Percentiles rank a stretch among this genome's conserved stretches.
Evolutionary conservation across 2,329 filamentous ascomycete species (phyloP).

Genomic region (Onygena corvina): DNA sequence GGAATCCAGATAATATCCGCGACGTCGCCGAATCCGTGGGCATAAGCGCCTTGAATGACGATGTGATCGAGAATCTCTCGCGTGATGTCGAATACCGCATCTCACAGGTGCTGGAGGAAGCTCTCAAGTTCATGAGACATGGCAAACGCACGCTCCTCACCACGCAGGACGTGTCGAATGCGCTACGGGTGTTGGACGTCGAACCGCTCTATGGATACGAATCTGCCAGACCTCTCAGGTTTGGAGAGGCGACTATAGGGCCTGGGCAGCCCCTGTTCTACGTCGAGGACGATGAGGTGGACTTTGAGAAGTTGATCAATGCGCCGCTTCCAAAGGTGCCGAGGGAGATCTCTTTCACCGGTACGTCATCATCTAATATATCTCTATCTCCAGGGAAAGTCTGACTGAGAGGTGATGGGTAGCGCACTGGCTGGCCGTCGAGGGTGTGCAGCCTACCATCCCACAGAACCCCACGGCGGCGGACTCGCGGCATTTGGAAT

Average conservation of each 20-base stretch:
- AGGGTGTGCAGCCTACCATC: slow-evolving; percentile 92
- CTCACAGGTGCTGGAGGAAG: slow-evolving; percentile 84
- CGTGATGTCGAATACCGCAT: slow-evolving; percentile 94
- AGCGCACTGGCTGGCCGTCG: slow-evolving; percentile 96
- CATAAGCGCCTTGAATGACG: slow-evolving; percentile 66
- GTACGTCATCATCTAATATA: slow-evolving; percentile 38
- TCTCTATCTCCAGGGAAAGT: background rate
- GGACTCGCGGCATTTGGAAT: slow-evolving; percentile 71
- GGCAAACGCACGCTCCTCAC: slow-evolving; percentile 73
- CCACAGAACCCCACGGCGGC: slow-evolving; percentile 86
- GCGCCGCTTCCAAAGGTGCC: slow-evolving; percentile 89
- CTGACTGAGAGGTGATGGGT: slow-evolving; percentile 9
- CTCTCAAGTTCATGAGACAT: slow-evolving; percentile 91
- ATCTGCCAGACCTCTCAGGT: slow-evolving; percentile 73
- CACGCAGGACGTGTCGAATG: slow-evolving; percentile 79
- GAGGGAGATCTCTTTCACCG: slow-evolving; percentile 80
- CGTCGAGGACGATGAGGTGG: slow-evolving; percentile 94
- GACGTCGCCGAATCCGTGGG: slow-evolving; percentile 96
- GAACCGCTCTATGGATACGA: slow-evolving; percentile 96
- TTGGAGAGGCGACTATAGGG: slow-evolving; percentile 85
- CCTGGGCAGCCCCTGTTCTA: slow-evolving; percentile 93
- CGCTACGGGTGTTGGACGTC: slow-evolving; percentile 73
- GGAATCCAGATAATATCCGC: slow-evolving; percentile 91
- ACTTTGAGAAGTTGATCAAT: slow-evolving; percentile 98
- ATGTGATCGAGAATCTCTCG: slow-evolving; percentile 74